phyloP scores from a whole-genome alignment of 208 protist species.

The Trypanosoma lewisi region DNA sequence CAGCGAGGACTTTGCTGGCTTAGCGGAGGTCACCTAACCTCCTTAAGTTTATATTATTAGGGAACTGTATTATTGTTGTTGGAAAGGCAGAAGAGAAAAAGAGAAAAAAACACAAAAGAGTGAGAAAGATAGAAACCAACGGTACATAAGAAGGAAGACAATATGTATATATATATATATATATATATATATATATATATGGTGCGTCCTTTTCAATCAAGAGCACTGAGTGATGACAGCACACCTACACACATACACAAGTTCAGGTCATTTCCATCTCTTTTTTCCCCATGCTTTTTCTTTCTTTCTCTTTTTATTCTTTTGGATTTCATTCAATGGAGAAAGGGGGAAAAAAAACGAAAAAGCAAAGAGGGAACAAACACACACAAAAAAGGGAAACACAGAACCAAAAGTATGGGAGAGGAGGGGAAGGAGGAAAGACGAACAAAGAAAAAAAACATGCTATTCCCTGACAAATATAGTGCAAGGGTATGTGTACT shows the following conservation, averaged over 20 bases:
- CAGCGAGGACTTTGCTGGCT: neutral
- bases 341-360: slow-evolving; percentile 6
- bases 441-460: neutral
- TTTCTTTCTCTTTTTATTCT: neutral
- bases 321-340: too few species aligned
- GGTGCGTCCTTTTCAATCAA: neutral
- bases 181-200: neutral
- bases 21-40: neutral
- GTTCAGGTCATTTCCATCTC: neutral
- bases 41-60: neutral
- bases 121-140: too few species aligned
- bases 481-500: too few species aligned
- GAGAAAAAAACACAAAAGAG: neutral
- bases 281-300: neutral
- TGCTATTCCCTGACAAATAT: slow-evolving; percentile 3
- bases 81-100: neutral
- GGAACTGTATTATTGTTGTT: neutral
- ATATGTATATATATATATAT: neutral
- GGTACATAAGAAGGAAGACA: neutral
- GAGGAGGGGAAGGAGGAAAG: too few species aligned
- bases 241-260: neutral
- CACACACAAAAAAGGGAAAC: neutral
- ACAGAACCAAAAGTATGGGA: too few species aligned
- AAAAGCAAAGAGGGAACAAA: slow-evolving; percentile 17
- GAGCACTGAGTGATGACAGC: neutral